Conservation (phyloP, 2,329 filamentous ascomycete genomes). For the Neonectria sp. region DNA sequence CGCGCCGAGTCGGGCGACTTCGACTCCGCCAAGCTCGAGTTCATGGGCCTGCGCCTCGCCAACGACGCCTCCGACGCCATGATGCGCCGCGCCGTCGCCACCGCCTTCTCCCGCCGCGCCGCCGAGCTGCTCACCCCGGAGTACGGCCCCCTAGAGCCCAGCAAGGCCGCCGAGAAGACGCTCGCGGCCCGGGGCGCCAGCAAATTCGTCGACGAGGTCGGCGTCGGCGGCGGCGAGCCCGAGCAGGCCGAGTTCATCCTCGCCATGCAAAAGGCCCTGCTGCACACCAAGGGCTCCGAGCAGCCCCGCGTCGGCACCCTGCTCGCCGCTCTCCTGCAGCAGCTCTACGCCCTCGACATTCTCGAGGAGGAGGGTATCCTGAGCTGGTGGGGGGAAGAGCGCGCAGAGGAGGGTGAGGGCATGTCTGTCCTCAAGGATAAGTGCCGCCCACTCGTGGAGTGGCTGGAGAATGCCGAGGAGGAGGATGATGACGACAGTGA, state of each 20-base stretch:
- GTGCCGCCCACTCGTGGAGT: constrained; percentile 85
- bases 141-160: constrained; percentile 68
- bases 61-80: constrained; percentile 92
- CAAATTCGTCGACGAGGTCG: constrained; percentile 72
- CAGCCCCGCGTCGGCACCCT: constrained; percentile 69
- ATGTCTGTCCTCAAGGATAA: constrained; percentile 81
- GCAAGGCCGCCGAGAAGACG: constrained; percentile 75
- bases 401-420: constrained; percentile 76
- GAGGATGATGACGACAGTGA: constrained; percentile 75
- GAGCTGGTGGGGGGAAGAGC: constrained; percentile 87
- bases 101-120: constrained; percentile 87
- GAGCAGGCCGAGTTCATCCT: constrained; percentile 91
- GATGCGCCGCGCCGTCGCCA: constrained; percentile 88
- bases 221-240: constrained; percentile 74
- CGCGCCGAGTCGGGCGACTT: constrained; percentile 84
- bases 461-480: constrained; percentile 83
- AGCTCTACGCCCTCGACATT: constrained; percentile 87
- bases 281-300: constrained; percentile 73
- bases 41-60: constrained; percentile 92
- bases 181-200: constrained; percentile 70
- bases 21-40: constrained; percentile 86
- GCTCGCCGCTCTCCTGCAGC: constrained; percentile 84
- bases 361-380: constrained; percentile 91
- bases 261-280: constrained; percentile 85
- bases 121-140: constrained; percentile 74